phyloP scores from a whole-genome alignment of 208 protist genomes.

The Leishmania mexicana region DNA sequence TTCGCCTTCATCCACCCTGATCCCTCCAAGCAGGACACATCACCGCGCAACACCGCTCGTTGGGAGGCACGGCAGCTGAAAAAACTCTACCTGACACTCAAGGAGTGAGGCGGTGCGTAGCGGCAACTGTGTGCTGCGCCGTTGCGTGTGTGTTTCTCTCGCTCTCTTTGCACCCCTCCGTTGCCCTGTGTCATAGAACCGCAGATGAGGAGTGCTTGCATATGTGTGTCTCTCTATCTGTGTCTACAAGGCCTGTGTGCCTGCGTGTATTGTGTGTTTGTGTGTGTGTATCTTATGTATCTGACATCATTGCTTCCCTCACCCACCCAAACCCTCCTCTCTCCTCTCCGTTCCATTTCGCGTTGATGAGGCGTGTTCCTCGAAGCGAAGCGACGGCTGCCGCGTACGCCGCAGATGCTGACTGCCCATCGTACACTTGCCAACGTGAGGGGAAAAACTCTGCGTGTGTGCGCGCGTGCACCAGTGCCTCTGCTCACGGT shows the following conservation, averaged over 20 bases:
- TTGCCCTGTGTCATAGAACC: not conserved
- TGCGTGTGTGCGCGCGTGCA: not conserved
- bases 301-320: not conserved
- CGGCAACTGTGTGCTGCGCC: not conserved
- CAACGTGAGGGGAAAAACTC: too few relatives aligned
- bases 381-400: not conserved
- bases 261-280: not conserved
- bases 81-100: constrained; percentile 82
- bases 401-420: not conserved
- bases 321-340: not conserved
- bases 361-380: not conserved
- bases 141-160: not conserved
- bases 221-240: not conserved
- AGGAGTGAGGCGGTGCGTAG: not conserved
- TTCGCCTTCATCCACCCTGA: constrained; percentile 86
- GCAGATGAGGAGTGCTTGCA: not conserved
- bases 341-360: not conserved
- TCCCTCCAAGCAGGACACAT: constrained; percentile 87
- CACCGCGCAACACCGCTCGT: constrained; percentile 86
- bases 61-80: constrained; percentile 95
- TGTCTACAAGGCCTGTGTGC: too few relatives aligned
- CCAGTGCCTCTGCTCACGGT: not conserved
- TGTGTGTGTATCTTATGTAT: constrained; percentile 4
- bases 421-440: not conserved
- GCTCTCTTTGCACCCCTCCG: not conserved